These are phyloP conservation scores for Lactarius pseudohatsudake DNA, from an alignment of 768 basidiomycete genomes.

Conservation along the genomic window DNA sequence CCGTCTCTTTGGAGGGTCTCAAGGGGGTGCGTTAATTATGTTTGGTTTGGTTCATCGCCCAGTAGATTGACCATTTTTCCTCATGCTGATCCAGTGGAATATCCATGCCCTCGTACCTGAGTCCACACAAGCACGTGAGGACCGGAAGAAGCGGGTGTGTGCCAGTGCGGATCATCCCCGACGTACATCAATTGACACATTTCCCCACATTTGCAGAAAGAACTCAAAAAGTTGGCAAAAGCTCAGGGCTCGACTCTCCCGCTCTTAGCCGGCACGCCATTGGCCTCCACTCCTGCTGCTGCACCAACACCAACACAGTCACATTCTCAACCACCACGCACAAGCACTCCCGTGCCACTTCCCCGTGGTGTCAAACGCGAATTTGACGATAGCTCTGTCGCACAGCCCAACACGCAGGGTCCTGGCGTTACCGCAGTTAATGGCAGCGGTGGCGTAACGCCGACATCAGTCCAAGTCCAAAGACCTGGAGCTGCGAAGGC, in stretches of 20 bases:
- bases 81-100: constrained; percentile 25
- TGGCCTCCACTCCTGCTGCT: constrained; percentile 16
- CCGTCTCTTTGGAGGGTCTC: constrained; percentile 30
- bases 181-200: background rate
- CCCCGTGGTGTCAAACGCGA: constrained; percentile 30
- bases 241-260: constrained; percentile 23
- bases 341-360: constrained; percentile 22
- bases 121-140: constrained; percentile 30
- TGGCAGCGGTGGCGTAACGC: constrained; percentile 8
- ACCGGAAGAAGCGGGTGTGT: constrained; percentile 31
- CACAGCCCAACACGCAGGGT: constrained; percentile 21
- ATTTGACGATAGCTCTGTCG: constrained; percentile 21
- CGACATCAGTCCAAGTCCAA: constrained; percentile 11
- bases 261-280: constrained; percentile 14
- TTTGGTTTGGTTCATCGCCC: background rate
- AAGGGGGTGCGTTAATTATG: constrained; percentile 24
- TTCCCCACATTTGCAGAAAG: constrained; percentile 24
- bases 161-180: constrained; percentile 5
- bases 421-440: background rate
- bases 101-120: constrained; percentile 31
- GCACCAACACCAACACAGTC: constrained; percentile 14
- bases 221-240: constrained; percentile 30
- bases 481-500: constrained; percentile 21
- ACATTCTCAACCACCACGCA: constrained; percentile 25
- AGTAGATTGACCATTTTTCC: background rate